A percentile compares a stretch with the other conserved stretches of the same genome.
phyloP scores from a whole-genome alignment of 73 alveolate genomes.

The Paramecium biaurelia region DNA sequence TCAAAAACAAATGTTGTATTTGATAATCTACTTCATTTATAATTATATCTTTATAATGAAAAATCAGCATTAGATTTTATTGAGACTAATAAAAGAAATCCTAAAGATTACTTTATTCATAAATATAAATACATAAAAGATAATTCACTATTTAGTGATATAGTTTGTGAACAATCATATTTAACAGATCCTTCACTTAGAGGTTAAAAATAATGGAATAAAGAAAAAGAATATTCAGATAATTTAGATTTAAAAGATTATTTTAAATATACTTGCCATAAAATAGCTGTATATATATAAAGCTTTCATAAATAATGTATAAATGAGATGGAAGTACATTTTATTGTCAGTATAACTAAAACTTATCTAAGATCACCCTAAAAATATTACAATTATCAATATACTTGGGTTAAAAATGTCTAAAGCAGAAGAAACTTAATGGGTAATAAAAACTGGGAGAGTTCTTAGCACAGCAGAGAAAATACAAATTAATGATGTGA shows the following conservation, averaged over 20 bases:
- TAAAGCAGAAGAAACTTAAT: not conserved
- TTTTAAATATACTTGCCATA: constrained; percentile 20
- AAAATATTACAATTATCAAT: not conserved
- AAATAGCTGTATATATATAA: constrained; percentile 15
- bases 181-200: constrained; percentile 27
- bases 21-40: constrained; percentile 19
- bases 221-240: not conserved
- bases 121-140: not conserved
- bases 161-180: not conserved
- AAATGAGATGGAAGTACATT: constrained; percentile 12
- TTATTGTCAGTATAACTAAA: constrained; percentile 8
- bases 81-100: not conserved
- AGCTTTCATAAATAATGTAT: constrained; percentile 3
- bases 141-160: not conserved
- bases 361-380: not conserved
- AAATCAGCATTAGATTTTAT: not conserved
- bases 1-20: not conserved
- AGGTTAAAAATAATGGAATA: not conserved
- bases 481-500: not conserved
- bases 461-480: not conserved
- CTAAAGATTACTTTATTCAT: not conserved
- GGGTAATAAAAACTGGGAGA: not conserved
- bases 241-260: not conserved
- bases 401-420: not conserved
- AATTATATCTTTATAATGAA: constrained; percentile 19